Evolutionary conservation across 805 yeast genomes (phyloP), one percentile per base, ranked within the genome.

Genomic region (Wickerhamiella lipophila): DNA sequence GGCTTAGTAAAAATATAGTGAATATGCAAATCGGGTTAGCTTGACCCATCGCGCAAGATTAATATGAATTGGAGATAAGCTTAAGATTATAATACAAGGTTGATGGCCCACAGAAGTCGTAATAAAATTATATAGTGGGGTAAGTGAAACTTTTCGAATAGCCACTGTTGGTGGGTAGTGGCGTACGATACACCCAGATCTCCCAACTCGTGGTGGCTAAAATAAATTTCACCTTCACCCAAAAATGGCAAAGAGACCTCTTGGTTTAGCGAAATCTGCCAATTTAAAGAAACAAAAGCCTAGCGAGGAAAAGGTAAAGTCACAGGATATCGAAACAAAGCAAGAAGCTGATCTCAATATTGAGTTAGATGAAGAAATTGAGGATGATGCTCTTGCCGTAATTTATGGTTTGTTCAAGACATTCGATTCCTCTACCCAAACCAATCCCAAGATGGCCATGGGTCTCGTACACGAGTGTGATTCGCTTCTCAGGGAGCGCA

Each of bases 391-490:
- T 56, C 58, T 84, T n/a, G 78, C 78, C 6, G 95, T 86, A 62
- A 65, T 88, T 51, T 68, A 65, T 51, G 94, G 83, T 1, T 66
- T 88, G 36, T 85, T 88, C 82, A 65, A 68, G 13, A 78, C 84
- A 3, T 84, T 76, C 64, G 57, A 66, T 38, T 61, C 68, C 3
- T 70, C 81, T 1, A 77, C 74, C 3, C 74, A 75, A 50, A 81
- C 79, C 19, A 55, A 54, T 19, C 62, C 64, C 15, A 56, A 56
- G 16, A 46, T 67, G 9, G 59, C 67, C 16, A 56, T 87, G 58
- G 96, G 96, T 21, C 73, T 88, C 3, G 74, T 89, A n/a, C 95
- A 88, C 58, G 96, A 89, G 61, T 83, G 95, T 67, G 96, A 89
- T 59, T 67, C 94, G 45, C 62, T 86, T 29, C 69, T 87, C 54